Percentiles rank a stretch among this genome's conserved stretches.
These are phyloP conservation scores for Fragaria iinumae DNA, from an alignment of 306 rosid genomes.

Conservation along the genomic window DNA sequence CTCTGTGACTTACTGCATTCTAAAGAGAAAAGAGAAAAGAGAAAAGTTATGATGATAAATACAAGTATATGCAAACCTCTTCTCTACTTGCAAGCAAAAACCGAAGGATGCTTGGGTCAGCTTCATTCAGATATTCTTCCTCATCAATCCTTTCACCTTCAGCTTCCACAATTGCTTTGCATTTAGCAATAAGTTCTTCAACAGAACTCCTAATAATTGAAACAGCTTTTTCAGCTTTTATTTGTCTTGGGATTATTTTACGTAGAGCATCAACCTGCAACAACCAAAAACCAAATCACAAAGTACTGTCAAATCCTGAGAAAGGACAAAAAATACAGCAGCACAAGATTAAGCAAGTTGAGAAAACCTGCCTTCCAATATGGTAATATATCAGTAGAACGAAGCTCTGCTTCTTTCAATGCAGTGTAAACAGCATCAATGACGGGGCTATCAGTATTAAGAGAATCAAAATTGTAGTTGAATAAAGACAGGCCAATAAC, in stretches of 20 bases:
- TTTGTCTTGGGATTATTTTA: slow-evolving; percentile 85
- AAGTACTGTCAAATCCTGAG: slow-evolving; percentile 1
- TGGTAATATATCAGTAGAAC: slow-evolving; percentile 86
- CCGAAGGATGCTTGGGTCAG: slow-evolving; percentile 90
- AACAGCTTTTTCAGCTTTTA: slow-evolving; percentile 86
- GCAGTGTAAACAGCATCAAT: slow-evolving; percentile 94
- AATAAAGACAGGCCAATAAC: slow-evolving; percentile 89
- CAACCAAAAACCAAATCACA: slow-evolving; percentile 12
- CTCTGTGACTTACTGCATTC: not conserved
- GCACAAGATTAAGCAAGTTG: slow-evolving; percentile 2
- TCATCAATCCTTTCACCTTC: slow-evolving; percentile 82
- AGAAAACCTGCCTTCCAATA: slow-evolving; percentile 78
- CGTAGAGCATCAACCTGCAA: slow-evolving; percentile 64
- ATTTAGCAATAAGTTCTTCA: slow-evolving; percentile 81
- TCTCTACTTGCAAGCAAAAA: slow-evolving; percentile 92
- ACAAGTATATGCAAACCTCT: slow-evolving; percentile 53
- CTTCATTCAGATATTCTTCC: slow-evolving; percentile 77
- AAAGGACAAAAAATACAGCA: not conserved
- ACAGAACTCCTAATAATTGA: slow-evolving; percentile 64
- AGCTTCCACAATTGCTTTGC: slow-evolving; percentile 86
- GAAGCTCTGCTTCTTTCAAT: slow-evolving; percentile 95
- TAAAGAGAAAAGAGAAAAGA: slow-evolving; percentile 7
- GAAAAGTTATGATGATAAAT: not conserved
- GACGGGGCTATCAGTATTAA: slow-evolving; percentile 72
- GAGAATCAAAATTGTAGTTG: slow-evolving; percentile 88